Conservation (phyloP, 83 land plant species). For the Picea abies region DNA sequence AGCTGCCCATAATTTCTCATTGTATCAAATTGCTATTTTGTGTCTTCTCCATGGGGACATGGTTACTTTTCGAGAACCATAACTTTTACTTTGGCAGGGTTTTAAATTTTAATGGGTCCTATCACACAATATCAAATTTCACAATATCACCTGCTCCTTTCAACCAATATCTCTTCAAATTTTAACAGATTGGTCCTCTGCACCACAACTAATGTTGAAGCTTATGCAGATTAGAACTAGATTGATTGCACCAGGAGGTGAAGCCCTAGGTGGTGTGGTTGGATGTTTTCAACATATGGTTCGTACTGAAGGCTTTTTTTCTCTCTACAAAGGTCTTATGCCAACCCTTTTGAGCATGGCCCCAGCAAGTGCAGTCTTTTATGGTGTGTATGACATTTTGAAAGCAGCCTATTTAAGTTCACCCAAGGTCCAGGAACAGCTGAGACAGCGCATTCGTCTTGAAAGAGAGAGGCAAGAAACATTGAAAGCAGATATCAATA, state of each 20-base stretch:
- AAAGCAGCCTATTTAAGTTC: slow-evolving; percentile 38
- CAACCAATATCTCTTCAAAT: not conserved
- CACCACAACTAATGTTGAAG: not conserved
- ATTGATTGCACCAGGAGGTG: slow-evolving; percentile 59
- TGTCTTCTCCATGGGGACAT: not conserved
- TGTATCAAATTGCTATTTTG: not conserved
- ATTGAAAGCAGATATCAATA: not conserved
- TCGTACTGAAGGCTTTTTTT: slow-evolving; percentile 33
- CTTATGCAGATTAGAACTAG: slow-evolving; percentile 52
- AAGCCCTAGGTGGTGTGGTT: slow-evolving; percentile 41
- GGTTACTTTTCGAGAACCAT: not conserved
- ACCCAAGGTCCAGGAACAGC: slow-evolving; percentile 17
- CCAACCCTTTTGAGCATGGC: slow-evolving; percentile 56
- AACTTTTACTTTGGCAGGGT: not conserved
- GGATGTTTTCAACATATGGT: slow-evolving; percentile 47
- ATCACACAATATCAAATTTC: not conserved
- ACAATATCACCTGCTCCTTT: not conserved
- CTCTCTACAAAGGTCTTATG: slow-evolving; percentile 51
- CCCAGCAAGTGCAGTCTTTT: slow-evolving; percentile 63
- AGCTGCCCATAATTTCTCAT: slow-evolving; percentile 7
- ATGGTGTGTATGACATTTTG: slow-evolving; percentile 58
- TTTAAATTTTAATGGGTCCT: not conserved
- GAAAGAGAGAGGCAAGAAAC: slow-evolving; percentile 4
- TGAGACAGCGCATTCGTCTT: not conserved
- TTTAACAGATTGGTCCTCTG: not conserved